These are phyloP conservation scores for Moesziomyces sp. DNA, from an alignment of 1,284 basidiomycete species.

Conservation along the genomic window DNA sequence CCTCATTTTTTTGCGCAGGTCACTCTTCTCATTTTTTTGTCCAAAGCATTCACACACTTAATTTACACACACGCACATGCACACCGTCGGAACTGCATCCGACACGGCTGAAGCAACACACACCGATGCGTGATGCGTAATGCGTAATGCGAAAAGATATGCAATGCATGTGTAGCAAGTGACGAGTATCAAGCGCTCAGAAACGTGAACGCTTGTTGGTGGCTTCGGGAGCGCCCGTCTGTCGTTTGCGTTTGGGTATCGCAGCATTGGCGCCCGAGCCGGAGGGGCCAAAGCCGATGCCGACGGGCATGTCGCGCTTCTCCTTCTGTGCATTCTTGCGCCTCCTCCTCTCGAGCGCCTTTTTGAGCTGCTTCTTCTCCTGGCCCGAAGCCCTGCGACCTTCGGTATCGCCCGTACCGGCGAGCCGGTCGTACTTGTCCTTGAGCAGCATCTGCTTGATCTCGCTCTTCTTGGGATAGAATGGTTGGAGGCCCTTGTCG, in stretches of 20 bases:
- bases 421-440: slow-evolving; percentile 54
- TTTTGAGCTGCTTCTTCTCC: slow-evolving; percentile 75
- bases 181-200: not conserved
- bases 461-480: slow-evolving; percentile 88
- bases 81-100: too few species aligned
- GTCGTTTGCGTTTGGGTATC: slow-evolving; percentile 40
- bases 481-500: slow-evolving; percentile 68
- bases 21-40: too few species aligned
- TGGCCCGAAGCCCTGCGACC: slow-evolving; percentile 24
- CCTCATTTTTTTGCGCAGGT: slow-evolving; percentile 8
- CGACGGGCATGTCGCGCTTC: slow-evolving; percentile 73
- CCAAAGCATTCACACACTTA: too few species aligned
- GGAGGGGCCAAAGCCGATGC: slow-evolving; percentile 23
- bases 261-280: slow-evolving; percentile 11
- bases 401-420: slow-evolving; percentile 13
- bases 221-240: not conserved
- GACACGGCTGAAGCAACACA: too few species aligned
- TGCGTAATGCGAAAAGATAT: too few species aligned
- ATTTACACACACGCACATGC: too few species aligned
- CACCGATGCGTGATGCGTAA: too few species aligned
- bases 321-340: slow-evolving; percentile 89
- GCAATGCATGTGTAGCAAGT: too few species aligned
- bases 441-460: slow-evolving; percentile 54
- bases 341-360: slow-evolving; percentile 84
- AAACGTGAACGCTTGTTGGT: slow-evolving; percentile 16